These are phyloP conservation scores for Dionaea muscipula DNA, from an alignment of 179 eudicot genomes.

Conservation along the genomic window DNA sequence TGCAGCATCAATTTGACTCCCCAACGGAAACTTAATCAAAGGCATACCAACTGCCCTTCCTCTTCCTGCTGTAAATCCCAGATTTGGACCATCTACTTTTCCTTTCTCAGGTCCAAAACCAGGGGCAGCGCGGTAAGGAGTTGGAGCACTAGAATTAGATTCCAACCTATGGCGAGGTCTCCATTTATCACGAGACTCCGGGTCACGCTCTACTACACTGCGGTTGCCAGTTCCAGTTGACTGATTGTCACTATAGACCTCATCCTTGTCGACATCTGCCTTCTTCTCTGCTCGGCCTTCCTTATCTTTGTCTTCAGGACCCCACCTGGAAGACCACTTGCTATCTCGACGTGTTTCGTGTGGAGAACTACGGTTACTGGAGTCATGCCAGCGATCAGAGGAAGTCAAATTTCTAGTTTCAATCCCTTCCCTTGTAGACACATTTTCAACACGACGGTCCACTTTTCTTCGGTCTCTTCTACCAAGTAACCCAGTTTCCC, in stretches of 20 bases:
- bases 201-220: slow-evolving; percentile 16
- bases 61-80: slow-evolving; percentile 75
- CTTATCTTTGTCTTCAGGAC: slow-evolving; percentile 80
- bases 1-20: slow-evolving; percentile 32
- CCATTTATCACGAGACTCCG: slow-evolving; percentile 80
- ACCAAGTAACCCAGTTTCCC: slow-evolving; percentile 84
- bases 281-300: slow-evolving; percentile 51
- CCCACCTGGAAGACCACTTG: slow-evolving; percentile 96
- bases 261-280: slow-evolving; percentile 66
- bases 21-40: slow-evolving; percentile 31
- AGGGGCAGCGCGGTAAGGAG: slow-evolving; percentile 13
- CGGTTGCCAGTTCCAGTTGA: slow-evolving; percentile 27
- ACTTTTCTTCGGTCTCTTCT: slow-evolving; percentile 65
- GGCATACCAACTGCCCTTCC: slow-evolving; percentile 51
- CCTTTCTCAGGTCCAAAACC: slow-evolving; percentile 75
- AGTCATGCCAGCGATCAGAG: slow-evolving; percentile 69
- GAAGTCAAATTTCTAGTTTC: slow-evolving; percentile 46
- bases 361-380: slow-evolving; percentile 37
- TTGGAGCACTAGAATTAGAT: slow-evolving; percentile 35
- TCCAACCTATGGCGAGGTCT: slow-evolving; percentile 89
- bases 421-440: slow-evolving; percentile 41
- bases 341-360: slow-evolving; percentile 63
- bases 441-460: slow-evolving; percentile 55
- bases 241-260: slow-evolving; percentile 38
- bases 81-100: slow-evolving; percentile 44